phyloP scores from a whole-genome alignment of 345 rosid genomes.

The Brassica cretica region DNA sequence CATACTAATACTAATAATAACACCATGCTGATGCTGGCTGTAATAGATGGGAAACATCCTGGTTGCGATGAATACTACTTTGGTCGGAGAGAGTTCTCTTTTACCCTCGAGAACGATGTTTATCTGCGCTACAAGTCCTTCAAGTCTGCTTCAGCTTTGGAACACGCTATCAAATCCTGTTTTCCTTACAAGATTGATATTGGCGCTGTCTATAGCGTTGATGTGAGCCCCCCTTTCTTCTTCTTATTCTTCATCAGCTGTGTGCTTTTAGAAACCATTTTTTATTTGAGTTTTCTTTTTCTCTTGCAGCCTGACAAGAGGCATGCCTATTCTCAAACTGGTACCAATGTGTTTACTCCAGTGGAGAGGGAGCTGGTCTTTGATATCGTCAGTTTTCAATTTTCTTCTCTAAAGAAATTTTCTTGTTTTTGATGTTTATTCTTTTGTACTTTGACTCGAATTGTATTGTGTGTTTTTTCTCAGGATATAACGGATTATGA shows the following conservation, averaged over 20 bases:
- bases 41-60: conserved; percentile 70
- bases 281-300: background rate
- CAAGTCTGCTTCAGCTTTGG: conserved; percentile 58
- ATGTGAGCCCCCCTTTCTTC: conserved; percentile 46
- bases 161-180: conserved; percentile 57
- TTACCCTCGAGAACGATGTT: conserved; percentile 75
- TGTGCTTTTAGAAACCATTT: background rate
- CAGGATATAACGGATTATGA: conserved; percentile 96
- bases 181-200: conserved; percentile 87
- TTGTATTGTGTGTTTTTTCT: background rate
- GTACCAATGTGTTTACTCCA: conserved; percentile 75
- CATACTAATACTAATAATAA: background rate
- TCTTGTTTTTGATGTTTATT: background rate
- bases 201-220: conserved; percentile 82
- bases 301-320: conserved; percentile 72
- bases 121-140: conserved; percentile 77
- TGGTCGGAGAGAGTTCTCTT: conserved; percentile 83
- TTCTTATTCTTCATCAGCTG: background rate
- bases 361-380: conserved; percentile 88
- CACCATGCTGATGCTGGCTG: background rate
- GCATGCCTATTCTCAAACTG: conserved; percentile 71
- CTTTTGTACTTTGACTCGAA: conserved; percentile 10
- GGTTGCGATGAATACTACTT: conserved; percentile 75
- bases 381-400: conserved; percentile 64
- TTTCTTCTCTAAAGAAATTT: background rate